A percentile compares a stretch with the other conserved stretches of the same genome.
phyloP scores from a whole-genome alignment of 108 stramenopile species.

The Cyclotella cryptica region DNA sequence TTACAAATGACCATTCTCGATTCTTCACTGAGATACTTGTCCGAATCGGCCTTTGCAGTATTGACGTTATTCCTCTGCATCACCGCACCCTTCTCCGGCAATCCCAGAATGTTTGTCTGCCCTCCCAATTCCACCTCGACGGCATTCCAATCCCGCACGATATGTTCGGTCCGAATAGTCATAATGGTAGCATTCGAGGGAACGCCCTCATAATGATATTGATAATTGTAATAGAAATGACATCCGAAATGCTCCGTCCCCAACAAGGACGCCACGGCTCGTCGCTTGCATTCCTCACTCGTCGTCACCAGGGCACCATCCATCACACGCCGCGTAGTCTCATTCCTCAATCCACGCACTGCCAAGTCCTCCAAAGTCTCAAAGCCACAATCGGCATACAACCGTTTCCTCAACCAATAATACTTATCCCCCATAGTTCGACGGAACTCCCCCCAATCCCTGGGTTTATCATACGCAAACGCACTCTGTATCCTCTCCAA shows the following conservation, averaged over 20 bases:
- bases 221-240: constrained; percentile 22
- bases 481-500: background rate
- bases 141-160: constrained; percentile 13
- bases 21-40: background rate
- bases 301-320: too few species aligned
- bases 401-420: background rate
- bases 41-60: background rate
- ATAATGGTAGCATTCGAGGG: background rate
- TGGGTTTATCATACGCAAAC: constrained; percentile 6
- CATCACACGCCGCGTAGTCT: too few species aligned
- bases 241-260: background rate
- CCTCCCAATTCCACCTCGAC: constrained; percentile 10
- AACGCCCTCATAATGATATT: constrained; percentile 6
- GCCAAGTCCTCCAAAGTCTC: constrained; percentile 7
- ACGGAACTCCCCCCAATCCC: background rate
- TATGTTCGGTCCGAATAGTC: constrained; percentile 11
- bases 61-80: constrained; percentile 6
- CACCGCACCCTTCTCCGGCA: background rate
- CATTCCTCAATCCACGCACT: background rate
- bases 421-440: background rate
- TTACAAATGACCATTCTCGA: background rate
- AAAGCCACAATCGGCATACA: constrained; percentile 14
- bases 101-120: background rate
- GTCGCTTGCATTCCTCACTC: background rate
- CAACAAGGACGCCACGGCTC: constrained; percentile 7